A percentile compares a stretch with the other conserved stretches of the same genome.
Evolutionary conservation across 352 stramenopile genomes (phyloP).

Genomic region (Pythium dissimile): DNA sequence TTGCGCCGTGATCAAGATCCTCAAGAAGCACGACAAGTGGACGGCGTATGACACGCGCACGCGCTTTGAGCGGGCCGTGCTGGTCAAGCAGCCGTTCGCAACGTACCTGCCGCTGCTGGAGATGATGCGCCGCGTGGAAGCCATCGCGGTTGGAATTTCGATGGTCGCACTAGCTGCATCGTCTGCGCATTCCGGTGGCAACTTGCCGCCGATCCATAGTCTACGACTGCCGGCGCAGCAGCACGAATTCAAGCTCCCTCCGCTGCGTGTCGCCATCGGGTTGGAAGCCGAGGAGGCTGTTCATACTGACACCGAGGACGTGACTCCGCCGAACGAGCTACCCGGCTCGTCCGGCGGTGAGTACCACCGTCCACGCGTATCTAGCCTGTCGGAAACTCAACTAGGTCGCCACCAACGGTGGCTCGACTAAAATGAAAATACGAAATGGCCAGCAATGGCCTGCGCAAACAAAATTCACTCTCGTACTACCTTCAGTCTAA

Average conservation of each 20-base stretch:
- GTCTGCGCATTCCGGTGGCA: background rate
- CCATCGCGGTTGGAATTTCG: background rate
- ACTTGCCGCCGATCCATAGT: background rate
- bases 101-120: constrained; percentile 13
- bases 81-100: constrained; percentile 12
- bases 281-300: background rate
- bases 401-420: background rate
- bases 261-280: background rate
- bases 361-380: background rate
- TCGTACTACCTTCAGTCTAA: no score
- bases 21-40: constrained; percentile 20
- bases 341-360: background rate
- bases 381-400: background rate
- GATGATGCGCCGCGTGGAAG: constrained; percentile 9
- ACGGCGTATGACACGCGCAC: constrained; percentile 3
- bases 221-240: background rate
- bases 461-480: no score
- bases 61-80: constrained; percentile 12
- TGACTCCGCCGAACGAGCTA: background rate
- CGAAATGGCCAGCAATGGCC: no score
- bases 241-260: background rate
- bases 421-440: background rate
- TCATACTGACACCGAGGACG: background rate
- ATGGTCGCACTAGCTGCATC: background rate
- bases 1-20: constrained; percentile 12